Evolutionary conservation across 331 rosid species (phyloP).

Genomic region (Phaseolus coccineus): DNA sequence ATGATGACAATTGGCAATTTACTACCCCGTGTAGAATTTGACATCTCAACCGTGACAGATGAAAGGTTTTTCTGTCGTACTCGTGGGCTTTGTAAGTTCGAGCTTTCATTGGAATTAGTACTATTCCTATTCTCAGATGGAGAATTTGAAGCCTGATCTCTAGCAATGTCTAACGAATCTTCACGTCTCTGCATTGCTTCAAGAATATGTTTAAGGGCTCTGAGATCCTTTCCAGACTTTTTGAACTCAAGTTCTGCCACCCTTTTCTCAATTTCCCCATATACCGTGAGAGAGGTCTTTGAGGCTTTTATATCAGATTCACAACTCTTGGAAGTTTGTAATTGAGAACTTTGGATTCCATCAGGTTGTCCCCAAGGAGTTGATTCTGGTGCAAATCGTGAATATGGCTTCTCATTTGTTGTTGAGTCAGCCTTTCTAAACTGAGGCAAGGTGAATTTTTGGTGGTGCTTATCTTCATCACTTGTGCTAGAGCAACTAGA

Average conservation of each 20-base stretch:
- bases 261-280: slow-evolving; percentile 90
- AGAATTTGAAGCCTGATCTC: slow-evolving; percentile 57
- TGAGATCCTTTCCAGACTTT: slow-evolving; percentile 90
- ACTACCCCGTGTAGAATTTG: slow-evolving; percentile 49
- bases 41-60: slow-evolving; percentile 43
- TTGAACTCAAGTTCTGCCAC: slow-evolving; percentile 83
- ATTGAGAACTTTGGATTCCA: slow-evolving; percentile 48
- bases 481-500: slow-evolving; percentile 42
- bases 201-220: slow-evolving; percentile 93
- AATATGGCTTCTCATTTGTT: slow-evolving; percentile 47
- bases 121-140: slow-evolving; percentile 46
- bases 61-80: slow-evolving; percentile 34
- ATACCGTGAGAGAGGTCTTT: slow-evolving; percentile 61
- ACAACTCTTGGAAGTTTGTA: slow-evolving; percentile 49
- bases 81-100: slow-evolving; percentile 56
- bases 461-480: slow-evolving; percentile 52
- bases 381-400: slow-evolving; percentile 56
- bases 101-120: slow-evolving; percentile 48
- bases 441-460: slow-evolving; percentile 39
- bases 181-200: slow-evolving; percentile 84
- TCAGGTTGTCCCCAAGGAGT: slow-evolving; percentile 62
- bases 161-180: slow-evolving; percentile 49
- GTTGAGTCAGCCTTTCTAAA: slow-evolving; percentile 51
- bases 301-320: slow-evolving; percentile 58
- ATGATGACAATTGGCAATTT: slow-evolving; percentile 63